These are phyloP conservation scores for Globisporangium paroecandrum DNA, from an alignment of 352 stramenopile species.

Conservation along the genomic window DNA sequence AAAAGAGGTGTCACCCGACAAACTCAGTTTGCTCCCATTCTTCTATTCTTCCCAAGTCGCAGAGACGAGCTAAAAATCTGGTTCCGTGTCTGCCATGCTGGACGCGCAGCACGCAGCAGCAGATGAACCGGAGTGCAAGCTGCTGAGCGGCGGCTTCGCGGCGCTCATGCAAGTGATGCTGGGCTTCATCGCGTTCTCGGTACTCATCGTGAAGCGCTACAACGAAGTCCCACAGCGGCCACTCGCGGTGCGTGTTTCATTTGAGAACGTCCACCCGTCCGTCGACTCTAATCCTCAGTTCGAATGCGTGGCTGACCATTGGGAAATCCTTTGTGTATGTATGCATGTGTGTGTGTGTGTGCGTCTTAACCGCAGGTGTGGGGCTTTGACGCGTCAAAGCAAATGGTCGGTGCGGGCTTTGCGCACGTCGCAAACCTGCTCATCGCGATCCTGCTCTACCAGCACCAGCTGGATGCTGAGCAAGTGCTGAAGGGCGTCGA, in stretches of 20 bases:
- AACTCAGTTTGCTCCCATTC: neutral
- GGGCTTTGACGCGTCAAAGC: slow-evolving; percentile 85
- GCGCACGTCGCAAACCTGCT: slow-evolving; percentile 81
- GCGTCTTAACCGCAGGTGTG: slow-evolving; percentile 43
- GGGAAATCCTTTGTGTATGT: neutral
- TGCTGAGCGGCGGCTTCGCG: slow-evolving; percentile 77
- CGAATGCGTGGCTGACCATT: neutral
- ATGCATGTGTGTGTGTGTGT: neutral
- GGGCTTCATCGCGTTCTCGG: slow-evolving; percentile 79
- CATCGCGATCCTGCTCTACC: slow-evolving; percentile 85
- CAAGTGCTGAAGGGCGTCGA: slow-evolving; percentile 32
- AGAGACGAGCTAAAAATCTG: neutral
- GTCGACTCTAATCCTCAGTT: neutral
- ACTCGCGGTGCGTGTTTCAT: slow-evolving; percentile 44
- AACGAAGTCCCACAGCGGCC: slow-evolving; percentile 70
- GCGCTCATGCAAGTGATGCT: slow-evolving; percentile 72
- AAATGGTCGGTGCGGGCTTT: slow-evolving; percentile 81
- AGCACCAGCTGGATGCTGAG: slow-evolving; percentile 25
- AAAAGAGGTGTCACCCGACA: too few species aligned
- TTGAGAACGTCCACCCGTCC: neutral
- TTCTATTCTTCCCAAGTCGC: neutral
- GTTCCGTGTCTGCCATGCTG: neutral
- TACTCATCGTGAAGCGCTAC: slow-evolving; percentile 75
- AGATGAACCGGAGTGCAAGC: slow-evolving; percentile 59
- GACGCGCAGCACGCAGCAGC: slow-evolving; percentile 26